Percentiles rank a stretch among this genome's conserved stretches.
Conservation (phyloP, 192 early-diverging fungal species). For the Backusella liffmaniae region DNA sequence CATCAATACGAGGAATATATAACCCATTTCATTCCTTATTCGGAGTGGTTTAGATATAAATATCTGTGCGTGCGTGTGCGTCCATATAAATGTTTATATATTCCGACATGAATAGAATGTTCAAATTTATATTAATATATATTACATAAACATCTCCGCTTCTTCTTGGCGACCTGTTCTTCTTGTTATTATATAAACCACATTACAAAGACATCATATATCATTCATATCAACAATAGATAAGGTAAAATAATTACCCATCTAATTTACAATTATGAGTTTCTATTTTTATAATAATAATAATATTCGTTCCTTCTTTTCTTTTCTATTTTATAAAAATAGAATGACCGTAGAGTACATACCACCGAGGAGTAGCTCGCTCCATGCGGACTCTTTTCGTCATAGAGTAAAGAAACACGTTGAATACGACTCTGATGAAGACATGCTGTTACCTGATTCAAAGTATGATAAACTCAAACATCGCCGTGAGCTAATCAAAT, state of each 20-base stretch:
- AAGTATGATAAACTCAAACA: neutral
- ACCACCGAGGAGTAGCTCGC: constrained; percentile 3
- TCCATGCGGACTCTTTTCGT: neutral
- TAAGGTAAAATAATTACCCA: neutral
- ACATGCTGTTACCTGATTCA: neutral
- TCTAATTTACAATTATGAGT: neutral
- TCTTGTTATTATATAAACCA: no score
- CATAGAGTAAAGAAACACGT: neutral
- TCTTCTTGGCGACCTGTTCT: no score
- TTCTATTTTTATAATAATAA: constrained; percentile 1
- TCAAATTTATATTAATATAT: no score
- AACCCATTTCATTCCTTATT: no score
- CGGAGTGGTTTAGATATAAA: no score
- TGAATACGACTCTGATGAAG: constrained; percentile 1
- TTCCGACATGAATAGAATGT: no score
- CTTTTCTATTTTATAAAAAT: neutral
- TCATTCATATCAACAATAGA: neutral
- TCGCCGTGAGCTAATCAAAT: neutral
- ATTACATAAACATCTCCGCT: no score
- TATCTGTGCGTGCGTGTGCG: no score
- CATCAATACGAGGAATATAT: no score
- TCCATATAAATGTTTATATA: no score
- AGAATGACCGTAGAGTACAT: neutral
- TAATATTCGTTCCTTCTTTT: neutral
- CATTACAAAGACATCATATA: no score